A percentile compares a stretch with the other conserved stretches of the same genome.
These are phyloP conservation scores for Terana coerulea DNA, from an alignment of 768 basidiomycete species.

Conservation along the genomic window DNA sequence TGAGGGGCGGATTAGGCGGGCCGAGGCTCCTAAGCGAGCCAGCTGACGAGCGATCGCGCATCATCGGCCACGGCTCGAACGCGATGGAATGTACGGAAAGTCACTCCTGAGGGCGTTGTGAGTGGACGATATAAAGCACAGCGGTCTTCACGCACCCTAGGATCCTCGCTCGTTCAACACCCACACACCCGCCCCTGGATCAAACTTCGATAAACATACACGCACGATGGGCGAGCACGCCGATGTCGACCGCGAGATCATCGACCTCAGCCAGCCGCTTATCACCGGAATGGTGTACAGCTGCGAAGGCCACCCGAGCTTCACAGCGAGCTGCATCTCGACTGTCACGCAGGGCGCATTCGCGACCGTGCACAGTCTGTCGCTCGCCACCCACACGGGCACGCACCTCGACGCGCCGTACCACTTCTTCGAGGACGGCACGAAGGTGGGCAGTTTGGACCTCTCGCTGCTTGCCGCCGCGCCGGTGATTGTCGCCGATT, in stretches of 20 bases:
- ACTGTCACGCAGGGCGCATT: constrained; percentile 42
- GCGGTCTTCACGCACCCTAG: too few species aligned
- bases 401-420: constrained; percentile 80
- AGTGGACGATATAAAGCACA: background rate
- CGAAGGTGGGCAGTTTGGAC: constrained; percentile 55
- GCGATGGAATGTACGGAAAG: background rate
- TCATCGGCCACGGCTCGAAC: constrained; percentile 3
- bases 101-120: background rate
- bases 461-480: constrained; percentile 47
- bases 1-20: background rate
- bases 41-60: constrained; percentile 5
- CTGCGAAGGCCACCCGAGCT: constrained; percentile 56
- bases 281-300: constrained; percentile 37
- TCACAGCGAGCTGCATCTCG: constrained; percentile 34
- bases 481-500: constrained; percentile 52
- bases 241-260: constrained; percentile 18
- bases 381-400: constrained; percentile 67
- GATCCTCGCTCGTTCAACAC: too few species aligned
- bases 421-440: constrained; percentile 60
- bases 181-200: background rate
- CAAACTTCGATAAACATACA: background rate
- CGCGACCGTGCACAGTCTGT: constrained; percentile 47
- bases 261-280: constrained; percentile 56
- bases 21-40: constrained; percentile 3
- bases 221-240: background rate